Conservation (phyloP, 441 rosid genomes). For the Isatis lusitanica region DNA sequence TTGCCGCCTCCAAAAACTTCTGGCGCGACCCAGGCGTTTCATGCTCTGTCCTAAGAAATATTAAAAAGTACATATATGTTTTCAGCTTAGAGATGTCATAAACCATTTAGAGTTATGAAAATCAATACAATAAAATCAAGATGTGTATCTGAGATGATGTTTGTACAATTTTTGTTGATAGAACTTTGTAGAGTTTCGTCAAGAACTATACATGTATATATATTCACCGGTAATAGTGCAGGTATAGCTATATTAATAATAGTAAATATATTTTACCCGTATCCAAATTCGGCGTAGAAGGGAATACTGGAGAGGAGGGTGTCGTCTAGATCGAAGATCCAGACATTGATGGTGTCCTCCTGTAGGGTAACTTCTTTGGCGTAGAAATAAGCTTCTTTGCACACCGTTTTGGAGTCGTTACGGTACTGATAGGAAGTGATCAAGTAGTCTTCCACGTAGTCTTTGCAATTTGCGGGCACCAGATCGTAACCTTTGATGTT, state of each 20-base stretch:
- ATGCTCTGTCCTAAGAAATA: no score
- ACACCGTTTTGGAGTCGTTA: constrained; percentile 44
- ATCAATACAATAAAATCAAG: no score
- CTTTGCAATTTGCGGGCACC: constrained; percentile 49
- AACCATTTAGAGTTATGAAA: no score
- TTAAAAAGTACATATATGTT: no score
- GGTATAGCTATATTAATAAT: background rate
- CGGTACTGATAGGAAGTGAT: constrained; percentile 44
- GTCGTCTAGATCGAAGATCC: constrained; percentile 51
- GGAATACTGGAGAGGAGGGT: constrained; percentile 62
- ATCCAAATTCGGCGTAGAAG: constrained; percentile 53
- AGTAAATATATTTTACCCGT: constrained; percentile 40
- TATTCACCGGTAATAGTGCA: background rate
- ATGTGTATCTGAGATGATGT: no score
- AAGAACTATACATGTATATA: no score
- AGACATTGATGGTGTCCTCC: constrained; percentile 30
- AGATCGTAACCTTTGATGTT: constrained; percentile 32
- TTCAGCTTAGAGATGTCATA: no score
- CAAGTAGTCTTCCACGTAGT: constrained; percentile 62
- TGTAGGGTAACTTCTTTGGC: constrained; percentile 40
- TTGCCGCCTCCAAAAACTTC: no score
- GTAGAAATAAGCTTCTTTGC: constrained; percentile 41
- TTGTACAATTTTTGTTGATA: no score
- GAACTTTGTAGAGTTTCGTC: no score
- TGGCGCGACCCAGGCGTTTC: no score